These are phyloP conservation scores for Quercus bicolor DNA, from an alignment of 306 rosid species.

Conservation along the genomic window DNA sequence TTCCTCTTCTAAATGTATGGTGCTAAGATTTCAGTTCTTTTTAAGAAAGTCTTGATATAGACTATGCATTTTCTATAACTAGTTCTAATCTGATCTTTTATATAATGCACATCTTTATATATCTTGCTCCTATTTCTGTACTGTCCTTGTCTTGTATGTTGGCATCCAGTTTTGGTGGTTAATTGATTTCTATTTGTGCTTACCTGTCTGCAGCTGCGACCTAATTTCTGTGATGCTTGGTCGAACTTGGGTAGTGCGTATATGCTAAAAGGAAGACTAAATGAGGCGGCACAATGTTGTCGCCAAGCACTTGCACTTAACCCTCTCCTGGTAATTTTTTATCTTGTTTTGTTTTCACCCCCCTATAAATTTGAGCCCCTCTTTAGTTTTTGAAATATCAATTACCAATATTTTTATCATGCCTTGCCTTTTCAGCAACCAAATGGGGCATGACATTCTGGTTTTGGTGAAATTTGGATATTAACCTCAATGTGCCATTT, in stretches of 20 bases:
- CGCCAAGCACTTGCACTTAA: conserved; percentile 96
- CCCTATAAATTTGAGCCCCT: no score
- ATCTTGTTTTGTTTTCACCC: neutral
- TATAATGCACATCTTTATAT: no score
- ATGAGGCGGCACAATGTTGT: conserved; percentile 96
- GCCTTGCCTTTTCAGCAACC: no score
- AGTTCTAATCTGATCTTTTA: neutral
- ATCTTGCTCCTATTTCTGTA: no score
- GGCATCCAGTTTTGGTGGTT: neutral
- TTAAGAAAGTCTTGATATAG: no score
- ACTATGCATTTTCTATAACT: neutral
- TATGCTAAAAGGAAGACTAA: conserved; percentile 94
- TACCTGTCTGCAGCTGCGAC: conserved; percentile 65
- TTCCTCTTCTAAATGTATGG: no score
- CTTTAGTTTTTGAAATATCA: no score
- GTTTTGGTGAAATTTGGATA: no score
- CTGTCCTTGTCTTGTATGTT: neutral
- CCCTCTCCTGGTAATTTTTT: conserved; percentile 68
- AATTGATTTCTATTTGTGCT: conserved; percentile 8
- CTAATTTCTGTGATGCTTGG: conserved; percentile 97
- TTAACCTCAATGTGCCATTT: no score
- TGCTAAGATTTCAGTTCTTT: no score
- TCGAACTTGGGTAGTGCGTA: conserved; percentile 96
- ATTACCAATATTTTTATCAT: no score
- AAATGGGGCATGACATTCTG: no score